Base-by-base conservation (phyloP, 257 asterid species). In the Perilla frutescens region DNA sequence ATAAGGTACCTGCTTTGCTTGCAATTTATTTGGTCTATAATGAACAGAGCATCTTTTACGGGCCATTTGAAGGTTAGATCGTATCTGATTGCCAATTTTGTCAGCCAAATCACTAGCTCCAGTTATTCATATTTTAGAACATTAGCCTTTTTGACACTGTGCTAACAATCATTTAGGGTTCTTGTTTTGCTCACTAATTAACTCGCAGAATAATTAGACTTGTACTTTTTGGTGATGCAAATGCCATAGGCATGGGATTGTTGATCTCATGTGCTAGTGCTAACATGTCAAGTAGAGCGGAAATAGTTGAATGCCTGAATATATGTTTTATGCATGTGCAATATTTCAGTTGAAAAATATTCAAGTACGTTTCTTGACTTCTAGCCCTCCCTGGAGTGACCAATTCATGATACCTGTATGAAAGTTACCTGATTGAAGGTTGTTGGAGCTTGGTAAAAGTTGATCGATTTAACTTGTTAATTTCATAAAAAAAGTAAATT, bases 1-100 rank as follows among this genome's bases (percentile, higher is more conserved):
- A 86, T 72, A 88, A 90, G 85, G 89, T 75, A 31, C 98, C 98
- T 78, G 94, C 95, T 59, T 53, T 90, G 79, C 85, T 80, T 71
- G 88, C 90, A 29, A 83, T 85, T 83, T 85, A 85, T 79, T 89
- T 85, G 10, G 84, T 59, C 74, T 87, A 84, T 56, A 70, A 80
- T 34, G 98, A 92, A 75, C 82, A 82, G 75, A 86, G 84, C 85
- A 76, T 87, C 43, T 92, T 88, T 78, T 86, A 90, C 79, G 97
- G 97, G 50, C 97, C 98, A 11, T 89, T 87, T 80, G 97, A 90
- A 92, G 98, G 98, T 90, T 62, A 79, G 83, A 70, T 73, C 54
- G 34, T 53, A 68, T 78, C 65, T 68, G 20, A 50, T 69, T 58
- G 6, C 69, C 55, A 50, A 4, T 47, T 20, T 7, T 0, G 29